phyloP scores from a whole-genome alignment of 352 stramenopile species.

The Globisporangium iwayamae region DNA sequence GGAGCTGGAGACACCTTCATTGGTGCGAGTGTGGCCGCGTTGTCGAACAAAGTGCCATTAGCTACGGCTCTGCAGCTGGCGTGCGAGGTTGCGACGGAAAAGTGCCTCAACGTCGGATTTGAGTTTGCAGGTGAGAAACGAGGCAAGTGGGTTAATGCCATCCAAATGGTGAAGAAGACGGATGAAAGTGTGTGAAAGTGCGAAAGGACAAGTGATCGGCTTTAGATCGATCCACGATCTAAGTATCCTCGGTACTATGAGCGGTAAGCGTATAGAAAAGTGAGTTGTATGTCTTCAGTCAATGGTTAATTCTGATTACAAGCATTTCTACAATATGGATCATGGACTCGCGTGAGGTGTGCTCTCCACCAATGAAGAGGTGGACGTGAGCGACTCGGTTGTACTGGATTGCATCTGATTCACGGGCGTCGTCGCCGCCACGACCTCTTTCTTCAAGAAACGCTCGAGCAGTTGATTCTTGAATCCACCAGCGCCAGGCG shows the following conservation, averaged over 20 bases:
- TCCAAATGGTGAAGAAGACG: neutral
- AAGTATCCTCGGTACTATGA: no score
- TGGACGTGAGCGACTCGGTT: neutral
- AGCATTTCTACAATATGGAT: neutral
- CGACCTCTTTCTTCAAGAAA: slow-evolving; percentile 12
- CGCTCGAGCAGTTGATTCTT: slow-evolving; percentile 3
- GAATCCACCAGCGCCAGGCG: slow-evolving; percentile 2
- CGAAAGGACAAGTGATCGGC: neutral
- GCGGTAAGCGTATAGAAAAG: no score
- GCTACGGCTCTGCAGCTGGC: slow-evolving; percentile 32
- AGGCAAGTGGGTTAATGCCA: slow-evolving; percentile 11
- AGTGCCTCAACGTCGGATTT: slow-evolving; percentile 61
- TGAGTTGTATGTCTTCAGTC: no score
- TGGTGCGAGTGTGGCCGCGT: slow-evolving; percentile 47
- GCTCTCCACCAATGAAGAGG: neutral
- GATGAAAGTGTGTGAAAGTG: neutral
- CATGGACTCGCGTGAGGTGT: neutral
- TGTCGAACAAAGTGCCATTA: slow-evolving; percentile 30
- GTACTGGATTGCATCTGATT: neutral
- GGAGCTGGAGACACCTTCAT: slow-evolving; percentile 77
- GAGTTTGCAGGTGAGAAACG: slow-evolving; percentile 23
- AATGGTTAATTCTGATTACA: no score
- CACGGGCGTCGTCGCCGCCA: no score
- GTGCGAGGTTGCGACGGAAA: slow-evolving; percentile 51
- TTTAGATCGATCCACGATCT: no score